Evolutionary conservation across 345 rosid genomes (phyloP).

Genomic region (Eutrema yunnanense): DNA sequence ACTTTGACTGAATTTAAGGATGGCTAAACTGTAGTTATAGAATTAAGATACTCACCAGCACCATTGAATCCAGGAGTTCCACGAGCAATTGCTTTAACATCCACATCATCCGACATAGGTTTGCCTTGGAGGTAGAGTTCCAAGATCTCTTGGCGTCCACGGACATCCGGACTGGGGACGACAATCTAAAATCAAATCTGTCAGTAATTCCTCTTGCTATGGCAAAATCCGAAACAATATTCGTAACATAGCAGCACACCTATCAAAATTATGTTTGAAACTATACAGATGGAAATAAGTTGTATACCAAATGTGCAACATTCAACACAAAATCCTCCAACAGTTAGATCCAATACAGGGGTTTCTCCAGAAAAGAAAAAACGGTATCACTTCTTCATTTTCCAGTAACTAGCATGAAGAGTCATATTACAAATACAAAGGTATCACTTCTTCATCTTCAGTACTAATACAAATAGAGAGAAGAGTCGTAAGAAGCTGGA

Average conservation of each 20-base stretch:
- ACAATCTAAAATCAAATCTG: slow-evolving; percentile 56
- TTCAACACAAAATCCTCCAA: neutral
- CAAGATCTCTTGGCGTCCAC: slow-evolving; percentile 95
- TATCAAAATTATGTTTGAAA: neutral
- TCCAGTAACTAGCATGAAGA: neutral
- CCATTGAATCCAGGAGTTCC: slow-evolving; percentile 99
- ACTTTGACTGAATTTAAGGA: neutral
- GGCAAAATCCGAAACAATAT: neutral
- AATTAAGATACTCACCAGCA: slow-evolving; percentile 56
- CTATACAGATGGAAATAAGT: neutral
- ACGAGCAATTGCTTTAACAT: slow-evolving; percentile 88
- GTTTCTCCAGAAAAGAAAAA: neutral
- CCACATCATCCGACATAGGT: slow-evolving; percentile 82
- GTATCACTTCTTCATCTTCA: neutral
- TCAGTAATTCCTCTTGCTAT: slow-evolving; percentile 23
- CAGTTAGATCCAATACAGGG: neutral
- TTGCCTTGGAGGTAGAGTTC: slow-evolving; percentile 93
- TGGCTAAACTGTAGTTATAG: neutral
- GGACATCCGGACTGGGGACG: slow-evolving; percentile 90
- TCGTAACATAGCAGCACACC: neutral
- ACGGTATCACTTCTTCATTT: neutral
- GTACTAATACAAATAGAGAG: neutral
- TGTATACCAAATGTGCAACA: neutral
- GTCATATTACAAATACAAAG: too few relatives aligned
- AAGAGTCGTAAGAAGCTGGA: slow-evolving; percentile 22